Base-by-base conservation (phyloP, 257 asterid genomes). In the Lavandula angustifolia region DNA sequence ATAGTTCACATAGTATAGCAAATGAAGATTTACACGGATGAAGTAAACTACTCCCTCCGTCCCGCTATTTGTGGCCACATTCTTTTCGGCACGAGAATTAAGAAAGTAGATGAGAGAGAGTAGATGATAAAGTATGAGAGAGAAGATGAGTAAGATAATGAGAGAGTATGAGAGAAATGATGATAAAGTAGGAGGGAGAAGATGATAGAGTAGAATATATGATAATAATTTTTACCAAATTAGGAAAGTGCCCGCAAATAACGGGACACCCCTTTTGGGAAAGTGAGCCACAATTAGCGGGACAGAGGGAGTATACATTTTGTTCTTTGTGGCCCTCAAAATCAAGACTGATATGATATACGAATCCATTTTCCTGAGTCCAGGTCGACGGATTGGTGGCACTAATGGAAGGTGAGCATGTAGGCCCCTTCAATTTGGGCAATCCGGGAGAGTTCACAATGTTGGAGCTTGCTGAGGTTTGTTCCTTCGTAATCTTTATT, bases 401-500 rank as follows among this genome's bases (percentile, higher is more conserved):
- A 27, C 72, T 85, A 81, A 85, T 84, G 91, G 91, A 84, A 73
- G 84, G 87, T 12, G 91, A 84, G 71, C 91, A 84, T 55, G 75
- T 85, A 1, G 92, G 86, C 60, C 92, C 88, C n/a, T 85, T 85
- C 80, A 85, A 85, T 78, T 71, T 82, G 73, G 92, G 92, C 16
- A 85, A 85, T 71, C 88, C 88, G 0, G 88, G 92, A 53, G 92
- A 85, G 70, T 85, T 85, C 74, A 85, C 88, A 32, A 85, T 85
- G 92, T 64, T 82, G 58, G 86, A 85, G 79, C 86, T 85, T 67
- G 92, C 88, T 59, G 84, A 84, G 91, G 91, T 84, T 60, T 49
- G 86, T 71, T 18, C 66, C n/a, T n/a, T n/a, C 47, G 10, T 8
- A 37, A 67, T 44, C 42, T 3, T 54, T 48, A 49, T 47, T 16